Evolutionary conservation across 2,329 filamentous ascomycete genomes (phyloP).

Genomic region (Cercospora sp.): DNA sequence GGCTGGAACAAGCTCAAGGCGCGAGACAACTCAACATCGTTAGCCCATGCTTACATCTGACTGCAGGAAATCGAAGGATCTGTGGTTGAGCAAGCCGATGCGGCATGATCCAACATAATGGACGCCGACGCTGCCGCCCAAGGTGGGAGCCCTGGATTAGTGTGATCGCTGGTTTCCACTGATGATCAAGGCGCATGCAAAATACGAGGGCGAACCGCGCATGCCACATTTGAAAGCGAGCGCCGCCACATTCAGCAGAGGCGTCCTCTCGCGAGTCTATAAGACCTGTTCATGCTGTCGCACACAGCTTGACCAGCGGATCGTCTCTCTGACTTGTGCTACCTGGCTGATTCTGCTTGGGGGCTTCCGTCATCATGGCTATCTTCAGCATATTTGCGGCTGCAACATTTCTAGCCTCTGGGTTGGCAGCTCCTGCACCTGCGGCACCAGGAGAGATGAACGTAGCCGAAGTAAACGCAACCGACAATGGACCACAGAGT

Average conservation of each 20-base stretch:
- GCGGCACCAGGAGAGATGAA: not conserved
- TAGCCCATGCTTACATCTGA: not conserved
- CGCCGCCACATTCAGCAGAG: not conserved
- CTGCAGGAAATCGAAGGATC: slow-evolving; percentile 4
- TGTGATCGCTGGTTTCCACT: not conserved
- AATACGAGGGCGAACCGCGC: not conserved
- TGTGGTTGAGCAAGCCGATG: not conserved
- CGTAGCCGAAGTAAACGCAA: not conserved
- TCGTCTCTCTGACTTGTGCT: not conserved
- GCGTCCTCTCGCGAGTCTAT: not conserved
- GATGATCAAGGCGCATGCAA: not conserved
- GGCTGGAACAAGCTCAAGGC: not conserved
- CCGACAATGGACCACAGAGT: not conserved
- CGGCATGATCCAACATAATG: not conserved
- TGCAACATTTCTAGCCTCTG: not conserved
- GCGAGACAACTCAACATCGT: not conserved
- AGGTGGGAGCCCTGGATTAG: not conserved
- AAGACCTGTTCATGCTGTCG: not conserved
- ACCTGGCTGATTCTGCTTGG: not conserved
- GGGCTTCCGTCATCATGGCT: not conserved
- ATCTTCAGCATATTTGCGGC: not conserved
- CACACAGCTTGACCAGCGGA: not conserved
- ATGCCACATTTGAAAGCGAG: not conserved
- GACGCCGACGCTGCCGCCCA: not conserved
- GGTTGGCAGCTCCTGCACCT: not conserved